Evolutionary conservation across 495 filamentous ascomycete genomes (phyloP), one percentile per base, ranked within the genome.

Genomic region (Tuber brumale): DNA sequence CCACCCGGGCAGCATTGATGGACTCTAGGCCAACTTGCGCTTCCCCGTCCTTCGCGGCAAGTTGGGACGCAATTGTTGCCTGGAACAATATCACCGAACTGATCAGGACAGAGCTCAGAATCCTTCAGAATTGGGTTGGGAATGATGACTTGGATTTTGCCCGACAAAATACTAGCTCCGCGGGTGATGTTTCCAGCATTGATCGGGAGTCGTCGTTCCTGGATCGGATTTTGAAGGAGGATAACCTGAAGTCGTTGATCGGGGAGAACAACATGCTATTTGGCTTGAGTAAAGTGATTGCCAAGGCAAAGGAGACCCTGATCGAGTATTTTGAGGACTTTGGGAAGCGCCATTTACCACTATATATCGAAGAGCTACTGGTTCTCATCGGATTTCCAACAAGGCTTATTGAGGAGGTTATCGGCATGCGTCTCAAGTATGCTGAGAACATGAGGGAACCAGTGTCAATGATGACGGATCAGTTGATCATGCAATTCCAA

Each of bases 51-150:
- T 98, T 93, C 83, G 85, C 87, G 71, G 89, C 93, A 69, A 94
- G 92, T 57, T 94, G 91, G 80, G 93, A 95, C 77, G 90, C 95
- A 44, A 89, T 99, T 74, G 91, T 97, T 75, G 90, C 96, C 0
- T 99, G 95, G 95, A 91, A 97, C 84, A 98, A 97, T 83, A 97
- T 94, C 66, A 98, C 95, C n/a, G 89, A 94, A 82, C 90, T 98
- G 80, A 98, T 99, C 86, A 97, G 94, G 82, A 98, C 93, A 5
- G 92, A 98, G 83, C 87, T 99, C 70, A 90, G 89, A 43, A 93
- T 98, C 75, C 84, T 99, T 75, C 93, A 94, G 83, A 93, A 89
- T 74, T 99, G 95, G 95, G 95, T 98, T 48, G 95, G 95, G 35
- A 99, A 99, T 82, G 92, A 93, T 69, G 94, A 95, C 81, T 88